phyloP scores from a whole-genome alignment of 2,329 filamentous ascomycete genomes.

The Didymella glomerata region DNA sequence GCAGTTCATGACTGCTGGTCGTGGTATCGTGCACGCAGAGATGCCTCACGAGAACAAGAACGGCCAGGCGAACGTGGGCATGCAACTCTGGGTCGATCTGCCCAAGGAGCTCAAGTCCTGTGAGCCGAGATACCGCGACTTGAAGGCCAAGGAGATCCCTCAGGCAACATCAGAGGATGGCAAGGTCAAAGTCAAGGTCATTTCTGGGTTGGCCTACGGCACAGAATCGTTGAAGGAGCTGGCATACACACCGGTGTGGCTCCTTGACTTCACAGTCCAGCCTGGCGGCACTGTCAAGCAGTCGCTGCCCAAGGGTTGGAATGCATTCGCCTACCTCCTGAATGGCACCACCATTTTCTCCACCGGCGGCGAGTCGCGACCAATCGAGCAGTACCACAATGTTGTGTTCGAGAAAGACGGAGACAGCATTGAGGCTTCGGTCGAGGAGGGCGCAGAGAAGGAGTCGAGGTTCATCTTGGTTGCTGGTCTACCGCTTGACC shows the following conservation, averaged over 20 bases:
- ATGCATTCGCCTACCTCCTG: constrained; percentile 88
- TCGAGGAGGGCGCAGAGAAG: constrained; percentile 69
- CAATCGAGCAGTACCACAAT: constrained; percentile 79
- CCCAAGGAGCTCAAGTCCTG: constrained; percentile 82
- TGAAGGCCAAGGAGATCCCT: constrained; percentile 82
- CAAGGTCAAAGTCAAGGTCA: constrained; percentile 85
- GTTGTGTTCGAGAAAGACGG: constrained; percentile 85
- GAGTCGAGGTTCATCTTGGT: constrained; percentile 72
- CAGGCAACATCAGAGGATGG: constrained; percentile 73
- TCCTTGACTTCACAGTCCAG: constrained; percentile 81
- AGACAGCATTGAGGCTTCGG: constrained; percentile 75
- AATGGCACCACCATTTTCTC: constrained; percentile 72
- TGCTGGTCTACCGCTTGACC: constrained; percentile 69
- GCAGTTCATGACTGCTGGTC: constrained; percentile 97
- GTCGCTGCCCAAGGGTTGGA: constrained; percentile 81
- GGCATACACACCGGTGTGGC: constrained; percentile 97
- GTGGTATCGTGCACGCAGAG: constrained; percentile 92
- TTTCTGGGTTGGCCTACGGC: constrained; percentile 83
- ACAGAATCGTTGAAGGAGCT: constrained; percentile 88
- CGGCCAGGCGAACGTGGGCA: constrained; percentile 79
- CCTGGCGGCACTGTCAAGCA: constrained; percentile 83
- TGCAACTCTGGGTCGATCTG: constrained; percentile 96
- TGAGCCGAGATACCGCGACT: constrained; percentile 90
- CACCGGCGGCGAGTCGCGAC: constrained; percentile 42
- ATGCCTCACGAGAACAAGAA: constrained; percentile 86